phyloP scores from a whole-genome alignment of 441 rosid species.

The Omphalea diandra region DNA sequence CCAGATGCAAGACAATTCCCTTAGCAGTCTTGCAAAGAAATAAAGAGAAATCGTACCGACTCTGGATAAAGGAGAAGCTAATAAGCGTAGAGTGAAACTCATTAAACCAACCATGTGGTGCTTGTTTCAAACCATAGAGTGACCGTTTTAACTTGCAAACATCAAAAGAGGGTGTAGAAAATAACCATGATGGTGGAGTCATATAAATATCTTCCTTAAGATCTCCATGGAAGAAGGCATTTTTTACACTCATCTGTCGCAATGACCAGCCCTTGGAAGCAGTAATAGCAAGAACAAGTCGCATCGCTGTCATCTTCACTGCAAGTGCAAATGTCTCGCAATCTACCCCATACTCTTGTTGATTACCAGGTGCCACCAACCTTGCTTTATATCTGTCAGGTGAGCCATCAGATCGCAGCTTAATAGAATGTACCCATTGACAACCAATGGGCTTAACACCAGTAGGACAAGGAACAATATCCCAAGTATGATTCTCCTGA shows the following conservation, averaged over 20 bases:
- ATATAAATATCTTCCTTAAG: no score
- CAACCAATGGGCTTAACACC: no score
- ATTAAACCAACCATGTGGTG: background rate
- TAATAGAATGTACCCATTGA: no score
- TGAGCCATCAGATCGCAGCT: no score
- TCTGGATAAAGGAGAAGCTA: constrained; percentile 2
- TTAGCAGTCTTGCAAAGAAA: background rate
- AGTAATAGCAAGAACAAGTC: background rate
- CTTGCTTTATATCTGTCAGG: background rate
- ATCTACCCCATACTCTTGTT: background rate
- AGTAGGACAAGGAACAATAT: no score
- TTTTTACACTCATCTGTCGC: no score
- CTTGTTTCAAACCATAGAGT: background rate
- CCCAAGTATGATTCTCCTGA: no score
- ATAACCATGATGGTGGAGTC: background rate
- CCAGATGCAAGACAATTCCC: background rate
- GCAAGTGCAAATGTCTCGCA: no score
- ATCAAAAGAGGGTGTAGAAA: background rate
- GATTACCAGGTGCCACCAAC: no score
- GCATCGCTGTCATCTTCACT: background rate
- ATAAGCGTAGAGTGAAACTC: background rate
- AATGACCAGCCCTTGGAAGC: no score
- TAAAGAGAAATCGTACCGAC: background rate
- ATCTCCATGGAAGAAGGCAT: no score
- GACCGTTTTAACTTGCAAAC: background rate